Evolutionary conservation across 1,284 basidiomycete genomes (phyloP), one percentile per base, ranked within the genome.

Genomic region (Pterulicium gracile): DNA sequence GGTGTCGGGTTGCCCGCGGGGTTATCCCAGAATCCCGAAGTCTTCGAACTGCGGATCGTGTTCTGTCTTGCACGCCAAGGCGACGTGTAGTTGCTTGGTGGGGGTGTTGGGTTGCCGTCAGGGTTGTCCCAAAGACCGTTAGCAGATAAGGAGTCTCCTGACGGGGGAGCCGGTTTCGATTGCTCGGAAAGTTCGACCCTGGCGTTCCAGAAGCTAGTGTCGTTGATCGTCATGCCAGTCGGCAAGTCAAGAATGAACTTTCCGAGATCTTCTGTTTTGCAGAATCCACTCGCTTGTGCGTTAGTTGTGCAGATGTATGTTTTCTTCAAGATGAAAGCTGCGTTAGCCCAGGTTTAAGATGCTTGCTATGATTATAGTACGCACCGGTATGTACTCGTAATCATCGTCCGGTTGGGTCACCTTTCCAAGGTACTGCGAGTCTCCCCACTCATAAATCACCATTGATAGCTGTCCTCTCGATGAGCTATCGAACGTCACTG

Each of bases 381-480:
- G 76, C 62, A 89, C 86, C 53, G 86, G 85, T 42, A 83, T 56
- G 46, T 69, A 67, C 39, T n/a, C n/a, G n/a, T n/a, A n/a, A n/a
- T 78, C 72, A 50, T 82, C 75, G n/a, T 64, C 61, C 36, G 64
- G 52, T 13, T 76, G 75, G 22, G 81, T 80, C 45, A 72, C 66
- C 60, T 76, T 87, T 24, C 95, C 95, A 10, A 98, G 72, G 58
- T 87, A 91, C 46, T 72, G 66, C 43, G 84, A 81, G 59, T 98
- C 95, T 22, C 70, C 61, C 88, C 93, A 98, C 64, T 98, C 95
- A 61, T 98, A 98, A 42, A 98, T 81, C 48, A 96, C 85, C 69
- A 95, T 81, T 14, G 95, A 88, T 21, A 97, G 71, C 58, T 93
- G 88, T n/a, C 95, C 95, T 55, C 79, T 69, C 2, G 91, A 92